Evolutionary conservation across 2,329 filamentous ascomycete species (phyloP).

Genomic region (Dactylellina drechsleri): DNA sequence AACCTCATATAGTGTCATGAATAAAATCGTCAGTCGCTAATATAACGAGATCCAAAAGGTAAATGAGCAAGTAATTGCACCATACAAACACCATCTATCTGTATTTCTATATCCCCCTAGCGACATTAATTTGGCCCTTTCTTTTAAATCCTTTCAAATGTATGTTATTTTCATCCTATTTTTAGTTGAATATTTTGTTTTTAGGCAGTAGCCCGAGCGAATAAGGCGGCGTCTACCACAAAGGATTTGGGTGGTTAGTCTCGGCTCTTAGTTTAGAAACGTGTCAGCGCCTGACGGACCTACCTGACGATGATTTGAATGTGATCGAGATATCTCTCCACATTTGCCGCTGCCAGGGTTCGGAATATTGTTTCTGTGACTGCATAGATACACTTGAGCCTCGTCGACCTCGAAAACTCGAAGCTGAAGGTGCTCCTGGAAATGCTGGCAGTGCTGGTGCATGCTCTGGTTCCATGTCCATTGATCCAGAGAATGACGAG

Average conservation of each 20-base stretch:
- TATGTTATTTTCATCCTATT: no score
- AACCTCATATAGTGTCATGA: no score
- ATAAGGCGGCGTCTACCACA: constrained; percentile 6
- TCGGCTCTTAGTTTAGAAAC: background rate
- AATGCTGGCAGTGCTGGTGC: constrained; percentile 1
- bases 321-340: constrained; percentile 30
- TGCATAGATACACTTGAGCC: constrained; percentile 14
- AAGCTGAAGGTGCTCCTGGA: background rate
- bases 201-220: constrained; percentile 6
- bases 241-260: no score
- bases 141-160: no score
- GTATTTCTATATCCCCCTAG: no score
- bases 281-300: background rate
- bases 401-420: background rate
- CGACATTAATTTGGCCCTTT: no score
- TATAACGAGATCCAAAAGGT: no score
- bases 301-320: constrained; percentile 23
- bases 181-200: background rate
- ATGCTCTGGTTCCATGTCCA: no score
- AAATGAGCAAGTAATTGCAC: no score
- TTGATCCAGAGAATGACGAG: no score
- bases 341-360: constrained; percentile 21
- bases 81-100: no score
- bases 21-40: no score
- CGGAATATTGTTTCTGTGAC: constrained; percentile 12